Base-by-base conservation (phyloP, 495 filamentous ascomycete genomes). In the Lophium mytilinum region DNA sequence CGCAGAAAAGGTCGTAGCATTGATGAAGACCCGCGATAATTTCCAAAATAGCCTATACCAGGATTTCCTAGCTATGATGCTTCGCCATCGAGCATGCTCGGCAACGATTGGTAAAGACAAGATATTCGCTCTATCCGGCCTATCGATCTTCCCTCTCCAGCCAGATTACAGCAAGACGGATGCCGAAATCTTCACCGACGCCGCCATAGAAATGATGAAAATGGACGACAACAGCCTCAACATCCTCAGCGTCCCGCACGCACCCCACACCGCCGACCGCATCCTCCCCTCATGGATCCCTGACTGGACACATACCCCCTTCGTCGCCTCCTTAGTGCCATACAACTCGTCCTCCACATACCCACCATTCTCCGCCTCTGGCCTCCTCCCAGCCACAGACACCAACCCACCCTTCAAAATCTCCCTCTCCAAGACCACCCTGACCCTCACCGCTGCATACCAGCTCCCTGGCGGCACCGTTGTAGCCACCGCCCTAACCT, bases 191-290 rank as follows among this genome's bases (percentile, higher is more conserved):
- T 48, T 48, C 8, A 48, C 45, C 21, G 45, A 48, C 7, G 45
- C 45, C 45, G 45, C 45, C 7, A 48, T 48, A 19, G 19, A 48
- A 18, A 48, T 48, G 45, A 48, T 48, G 45, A 48, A 48, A 48
- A 7, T 30, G 14, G 18, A 48, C 17, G 15, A 12, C 14, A 48
- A 48, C 17, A 30, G 24, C 24, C 21, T 48, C 4, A 24, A 48
- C 45, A 48, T 48, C 45, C 45, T 48, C 45, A 48, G 45, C 21
- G 45, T 48, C 21, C 45, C 45, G 8, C 45, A 48, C 39, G 11
- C 39, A 12, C 39, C 12, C 1, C 39, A 41, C 39, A 48, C 14
- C 6, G 18, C 8, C 2, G 9, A 11, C 2, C 21, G 33, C 15
- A 19, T 15, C 17, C 21, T 48, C 6, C 45, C 45, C 1, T 48